phyloP scores from a whole-genome alignment of 2,329 filamentous ascomycete genomes.

The Teratosphaeria epicoccoides region DNA sequence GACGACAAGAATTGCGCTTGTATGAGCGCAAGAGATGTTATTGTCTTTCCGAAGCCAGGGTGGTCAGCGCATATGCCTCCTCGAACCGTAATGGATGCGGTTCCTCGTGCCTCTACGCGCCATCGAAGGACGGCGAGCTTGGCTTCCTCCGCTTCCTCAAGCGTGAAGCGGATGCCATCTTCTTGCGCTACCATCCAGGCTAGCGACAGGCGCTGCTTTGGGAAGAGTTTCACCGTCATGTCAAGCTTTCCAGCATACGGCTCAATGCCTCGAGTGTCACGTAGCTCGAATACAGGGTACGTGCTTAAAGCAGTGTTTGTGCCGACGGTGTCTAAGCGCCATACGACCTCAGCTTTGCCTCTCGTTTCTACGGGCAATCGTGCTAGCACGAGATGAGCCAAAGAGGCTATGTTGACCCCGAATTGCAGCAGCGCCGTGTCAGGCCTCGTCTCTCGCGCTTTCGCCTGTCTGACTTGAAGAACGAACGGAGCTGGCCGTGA shows the following conservation, averaged over 20 bases:
- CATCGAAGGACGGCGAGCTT: conserved; percentile 36
- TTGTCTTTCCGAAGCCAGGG: conserved; percentile 58
- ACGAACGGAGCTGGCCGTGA: conserved; percentile 29
- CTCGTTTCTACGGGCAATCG: conserved; percentile 5
- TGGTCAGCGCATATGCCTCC: conserved; percentile 55
- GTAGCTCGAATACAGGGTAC: conserved; percentile 13
- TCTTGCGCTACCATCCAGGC: conserved; percentile 52
- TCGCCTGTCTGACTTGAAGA: conserved; percentile 6
- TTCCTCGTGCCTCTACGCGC: conserved; percentile 46
- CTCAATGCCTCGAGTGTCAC: conserved; percentile 3
- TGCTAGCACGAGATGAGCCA: conserved; percentile 22
- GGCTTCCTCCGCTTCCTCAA: conserved; percentile 49
- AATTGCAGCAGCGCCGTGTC: conserved; percentile 9
- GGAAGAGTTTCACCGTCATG: conserved; percentile 33
- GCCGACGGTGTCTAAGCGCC: conserved; percentile 18
- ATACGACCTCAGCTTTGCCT: conserved; percentile 1
- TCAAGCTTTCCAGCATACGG: conserved; percentile 6
- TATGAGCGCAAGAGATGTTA: conserved; percentile 48
- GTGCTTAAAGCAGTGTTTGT: background rate
- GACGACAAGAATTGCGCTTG: conserved; percentile 32
- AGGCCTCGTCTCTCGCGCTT: background rate
- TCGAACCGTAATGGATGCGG: conserved; percentile 32
- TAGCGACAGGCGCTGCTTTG: conserved; percentile 46
- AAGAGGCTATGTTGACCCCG: conserved; percentile 18
- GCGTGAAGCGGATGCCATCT: conserved; percentile 32